Base-by-base conservation (phyloP, 345 rosid species). In the Salix purpurea region DNA sequence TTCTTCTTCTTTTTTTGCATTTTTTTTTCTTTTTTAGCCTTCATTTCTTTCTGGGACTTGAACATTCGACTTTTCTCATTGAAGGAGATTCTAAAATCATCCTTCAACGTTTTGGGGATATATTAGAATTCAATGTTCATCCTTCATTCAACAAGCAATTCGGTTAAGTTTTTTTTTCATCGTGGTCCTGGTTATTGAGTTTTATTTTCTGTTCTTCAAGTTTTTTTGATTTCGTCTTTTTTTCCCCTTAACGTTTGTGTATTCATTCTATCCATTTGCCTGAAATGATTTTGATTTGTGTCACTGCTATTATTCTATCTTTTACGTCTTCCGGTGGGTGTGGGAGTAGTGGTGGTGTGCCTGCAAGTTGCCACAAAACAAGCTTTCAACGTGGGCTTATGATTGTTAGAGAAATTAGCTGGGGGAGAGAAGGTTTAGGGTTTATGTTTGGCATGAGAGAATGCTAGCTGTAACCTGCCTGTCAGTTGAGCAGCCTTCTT, bases 401-500 rank as follows among this genome's bases (percentile, higher is more conserved):
- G 85, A 85, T 81, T 81, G 86, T 79, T 65, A 61, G 44, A 37
- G 66, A 71, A 70, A 65, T 67, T 73, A 77, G 39, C 74, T 50
- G 75, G 79, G 56, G 56, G 79, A 74, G 79, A 77, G 76, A 75
- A 82, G 79, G 77, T 71, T 87, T 86, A 86, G 87, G 89, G 89
- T 86, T 86, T 88, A 67, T 84, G 83, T 74, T 83, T 83, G 77
- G 84, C 91, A 81, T 88, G 91, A 81, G 77, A 83, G 75, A 71
- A 69, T 83, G 92, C 89, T 89, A 92, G 98, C 97, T 94, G 98
- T 90, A 90, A 85, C 84, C 89, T 74, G 87, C 73, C 96, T 94
- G 98, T 94, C 98, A 88, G 91, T 84, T 82, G 83, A 89, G 94
- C 98, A 92, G 91, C 89, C 81, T 87, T 89, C 95, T 86, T 90